These are phyloP conservation scores for Penstemon newberryi DNA, from an alignment of 257 asterid species.

Conservation along the genomic window DNA sequence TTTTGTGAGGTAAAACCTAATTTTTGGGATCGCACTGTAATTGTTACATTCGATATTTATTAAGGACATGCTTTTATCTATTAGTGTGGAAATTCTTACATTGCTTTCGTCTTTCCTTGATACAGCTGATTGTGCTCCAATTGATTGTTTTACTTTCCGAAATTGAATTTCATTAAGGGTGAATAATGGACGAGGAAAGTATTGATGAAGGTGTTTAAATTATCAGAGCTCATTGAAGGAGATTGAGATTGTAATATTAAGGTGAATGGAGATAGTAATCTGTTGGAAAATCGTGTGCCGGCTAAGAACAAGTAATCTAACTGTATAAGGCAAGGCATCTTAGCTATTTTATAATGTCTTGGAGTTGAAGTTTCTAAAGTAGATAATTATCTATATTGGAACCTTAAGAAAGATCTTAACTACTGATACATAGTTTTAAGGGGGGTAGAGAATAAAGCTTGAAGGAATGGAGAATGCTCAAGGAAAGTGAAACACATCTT, in stretches of 20 bases:
- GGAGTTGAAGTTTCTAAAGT: neutral
- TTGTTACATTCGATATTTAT: neutral
- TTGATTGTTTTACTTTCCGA: neutral
- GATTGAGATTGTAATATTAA: neutral
- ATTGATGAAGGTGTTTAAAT: neutral
- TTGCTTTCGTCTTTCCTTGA: neutral
- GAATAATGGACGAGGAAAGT: constrained; percentile 14
- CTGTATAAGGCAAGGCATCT: neutral
- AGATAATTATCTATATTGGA: constrained; percentile 3
- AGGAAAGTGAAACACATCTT: constrained; percentile 25
- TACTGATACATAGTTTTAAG: neutral
- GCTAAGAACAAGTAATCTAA: neutral
- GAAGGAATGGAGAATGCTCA: constrained; percentile 26
- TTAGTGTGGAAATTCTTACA: neutral
- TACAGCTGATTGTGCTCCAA: neutral
- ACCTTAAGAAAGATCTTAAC: neutral
- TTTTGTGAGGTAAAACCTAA: neutral
- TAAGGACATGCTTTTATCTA: neutral
- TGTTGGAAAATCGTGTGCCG: neutral
- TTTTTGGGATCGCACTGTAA: too few relatives aligned
- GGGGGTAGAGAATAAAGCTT: constrained; percentile 21
- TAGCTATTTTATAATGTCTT: neutral
- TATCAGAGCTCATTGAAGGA: neutral
- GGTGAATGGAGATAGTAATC: neutral
- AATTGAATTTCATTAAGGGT: constrained; percentile 16